Percentiles rank a stretch among this genome's conserved stretches.
Evolutionary conservation across 2,329 filamentous ascomycete genomes (phyloP).

Genomic region (Alternaria brassicae): DNA sequence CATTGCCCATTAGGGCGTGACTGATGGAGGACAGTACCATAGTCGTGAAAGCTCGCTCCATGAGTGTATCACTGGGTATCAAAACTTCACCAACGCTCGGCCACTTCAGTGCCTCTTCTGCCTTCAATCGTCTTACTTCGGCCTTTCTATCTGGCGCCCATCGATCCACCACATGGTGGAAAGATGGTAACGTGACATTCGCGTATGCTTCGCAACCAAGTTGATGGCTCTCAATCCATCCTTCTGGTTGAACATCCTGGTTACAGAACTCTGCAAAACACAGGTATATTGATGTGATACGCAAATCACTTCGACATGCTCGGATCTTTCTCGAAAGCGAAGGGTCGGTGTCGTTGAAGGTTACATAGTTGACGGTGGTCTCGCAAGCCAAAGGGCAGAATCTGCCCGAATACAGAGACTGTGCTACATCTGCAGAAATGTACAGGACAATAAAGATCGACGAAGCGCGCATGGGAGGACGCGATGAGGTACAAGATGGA

Average conservation of each 20-base stretch:
- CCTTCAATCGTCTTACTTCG: conserved; percentile 23
- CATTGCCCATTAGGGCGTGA: not conserved
- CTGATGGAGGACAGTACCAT: conserved; percentile 27
- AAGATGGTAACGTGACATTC: conserved; percentile 34
- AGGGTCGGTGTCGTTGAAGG: conserved; percentile 43
- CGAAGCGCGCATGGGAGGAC: conserved; percentile 28
- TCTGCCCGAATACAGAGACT: conserved; percentile 27
- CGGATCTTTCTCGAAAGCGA: conserved; percentile 36
- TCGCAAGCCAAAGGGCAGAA: conserved; percentile 43
- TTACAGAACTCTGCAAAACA: conserved; percentile 39
- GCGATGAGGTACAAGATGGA: conserved; percentile 10
- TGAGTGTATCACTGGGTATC: conserved; percentile 31
- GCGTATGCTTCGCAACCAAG: conserved; percentile 33
- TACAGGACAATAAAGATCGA: conserved; percentile 13
- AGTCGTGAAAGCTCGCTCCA: conserved; percentile 39
- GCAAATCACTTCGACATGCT: conserved; percentile 36
- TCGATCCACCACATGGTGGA: conserved; percentile 31
- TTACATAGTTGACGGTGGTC: conserved; percentile 37
- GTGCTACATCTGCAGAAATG: conserved; percentile 13
- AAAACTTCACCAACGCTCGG: conserved; percentile 27
- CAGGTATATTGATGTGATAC: conserved; percentile 38
- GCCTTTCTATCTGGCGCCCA: conserved; percentile 30
- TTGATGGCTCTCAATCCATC: conserved; percentile 28
- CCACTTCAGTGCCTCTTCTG: conserved; percentile 29
- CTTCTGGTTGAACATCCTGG: conserved; percentile 17